Base-by-base conservation (phyloP, 2,329 filamentous ascomycete species). In the Cladophialophora psammophila region DNA sequence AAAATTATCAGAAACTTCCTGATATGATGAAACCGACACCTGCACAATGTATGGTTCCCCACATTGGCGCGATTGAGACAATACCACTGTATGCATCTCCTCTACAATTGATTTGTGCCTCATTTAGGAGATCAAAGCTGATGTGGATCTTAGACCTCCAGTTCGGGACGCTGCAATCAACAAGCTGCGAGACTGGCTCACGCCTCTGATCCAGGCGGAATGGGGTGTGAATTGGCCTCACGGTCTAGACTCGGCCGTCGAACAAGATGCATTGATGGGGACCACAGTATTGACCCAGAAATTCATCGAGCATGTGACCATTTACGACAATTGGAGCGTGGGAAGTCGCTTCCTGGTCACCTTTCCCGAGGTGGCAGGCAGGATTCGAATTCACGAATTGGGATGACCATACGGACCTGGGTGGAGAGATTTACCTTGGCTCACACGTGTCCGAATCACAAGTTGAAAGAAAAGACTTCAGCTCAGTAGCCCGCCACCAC, bases 21-120 rank as follows among this genome's bases (percentile, higher is more conserved):
- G 69, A 71, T 31, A 71, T 71, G 66, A 69, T 71, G 66, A 71
- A 69, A 55, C 69, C 69, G 38, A 71, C 69, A 56, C 69, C 69
- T 0, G 50, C 59, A 12, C 69, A 71, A 45, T 64, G 69, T 36
- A 68, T 69, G 69, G 58, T 67, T 38, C 69, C 69, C 15, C 69
- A 71, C 54, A 69, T 71, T 13, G 66, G 66, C 8, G 69, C 69
- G n/a, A 71, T 71, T 18, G 69, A 71, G 40, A 68, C 66, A 15
- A 65, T 71, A n/a, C 69, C 69, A 50, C 26, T 71, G 68, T 70
- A 63, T 20, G 66, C 67, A 20, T 36, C 8, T 26, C 26, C 55
- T 32, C 55, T 5, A n/a, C n/a, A n/a, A n/a, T n/a, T 13, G 38
- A 18, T 36, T 13, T 34, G 18, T 20, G 34, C 18, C 8, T 58